Conservation (phyloP, 352 stramenopile species). For the Lagenidium giganteum region DNA sequence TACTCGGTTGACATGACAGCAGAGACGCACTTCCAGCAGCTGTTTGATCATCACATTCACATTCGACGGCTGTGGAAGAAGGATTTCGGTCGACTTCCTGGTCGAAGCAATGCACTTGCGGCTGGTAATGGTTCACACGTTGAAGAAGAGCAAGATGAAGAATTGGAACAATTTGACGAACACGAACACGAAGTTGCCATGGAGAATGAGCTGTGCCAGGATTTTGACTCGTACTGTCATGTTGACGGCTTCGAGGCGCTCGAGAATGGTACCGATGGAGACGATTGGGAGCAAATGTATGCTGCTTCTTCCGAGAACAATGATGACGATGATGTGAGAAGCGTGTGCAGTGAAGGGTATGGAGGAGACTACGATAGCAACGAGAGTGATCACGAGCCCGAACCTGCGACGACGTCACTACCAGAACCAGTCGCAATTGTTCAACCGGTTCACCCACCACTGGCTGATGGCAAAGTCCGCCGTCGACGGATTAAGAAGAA, state of each 20-base stretch:
- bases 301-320: too few species aligned
- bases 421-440: too few species aligned
- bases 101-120: neutral
- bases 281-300: neutral
- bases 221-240: too few species aligned
- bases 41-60: conserved; percentile 65
- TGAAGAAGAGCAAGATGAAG: too few species aligned
- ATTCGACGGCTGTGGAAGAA: conserved; percentile 65
- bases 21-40: conserved; percentile 52
- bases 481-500: too few species aligned
- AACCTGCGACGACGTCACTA: too few species aligned
- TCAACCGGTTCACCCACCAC: too few species aligned
- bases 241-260: too few species aligned
- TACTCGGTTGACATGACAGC: conserved; percentile 31
- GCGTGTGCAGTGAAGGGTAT: too few species aligned
- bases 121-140: neutral
- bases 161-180: conserved; percentile 1
- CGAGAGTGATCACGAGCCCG: conserved; percentile 38
- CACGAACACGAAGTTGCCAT: conserved; percentile 12
- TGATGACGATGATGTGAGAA: conserved; percentile 8
- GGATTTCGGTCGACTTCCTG: conserved; percentile 63
- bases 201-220: too few species aligned
- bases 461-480: too few species aligned
- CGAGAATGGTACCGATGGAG: too few species aligned
- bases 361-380: conserved; percentile 50